A percentile compares a stretch with the other conserved stretches of the same genome.
Conservation (phyloP, 2,329 filamentous ascomycete genomes). For the Sarocladium kiliense region DNA sequence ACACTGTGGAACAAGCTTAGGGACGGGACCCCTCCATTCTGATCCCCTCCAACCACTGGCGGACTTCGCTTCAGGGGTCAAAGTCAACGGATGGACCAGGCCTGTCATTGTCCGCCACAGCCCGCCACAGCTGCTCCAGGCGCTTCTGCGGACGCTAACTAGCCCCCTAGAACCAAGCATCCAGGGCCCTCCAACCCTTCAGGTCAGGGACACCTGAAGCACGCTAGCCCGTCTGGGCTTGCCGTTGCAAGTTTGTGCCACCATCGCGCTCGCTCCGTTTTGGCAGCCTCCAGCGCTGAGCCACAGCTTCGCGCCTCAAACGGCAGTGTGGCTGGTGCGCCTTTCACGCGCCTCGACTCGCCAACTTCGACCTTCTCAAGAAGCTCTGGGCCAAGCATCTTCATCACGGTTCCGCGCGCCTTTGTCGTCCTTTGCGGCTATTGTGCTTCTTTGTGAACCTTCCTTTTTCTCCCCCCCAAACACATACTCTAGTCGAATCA, state of each 20-base stretch:
- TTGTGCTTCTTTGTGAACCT: background rate
- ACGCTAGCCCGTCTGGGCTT: conserved; percentile 18
- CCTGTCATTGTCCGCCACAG: background rate
- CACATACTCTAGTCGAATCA: too few species aligned
- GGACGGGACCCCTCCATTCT: conserved; percentile 3
- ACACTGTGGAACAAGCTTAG: background rate
- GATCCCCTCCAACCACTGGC: background rate
- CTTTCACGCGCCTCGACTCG: background rate
- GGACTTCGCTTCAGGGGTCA: background rate
- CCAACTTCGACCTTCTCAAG: background rate
- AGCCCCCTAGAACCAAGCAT: background rate
- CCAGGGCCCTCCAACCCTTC: background rate
- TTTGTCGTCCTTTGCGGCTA: background rate
- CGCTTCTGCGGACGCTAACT: background rate
- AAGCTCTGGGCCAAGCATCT: background rate
- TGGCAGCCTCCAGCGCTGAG: background rate
- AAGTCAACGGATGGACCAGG: too few species aligned
- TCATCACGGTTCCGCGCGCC: background rate
- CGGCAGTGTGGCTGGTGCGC: background rate
- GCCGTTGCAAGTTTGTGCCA: conserved; percentile 7
- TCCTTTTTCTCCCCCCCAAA: background rate
- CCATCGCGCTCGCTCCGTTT: background rate
- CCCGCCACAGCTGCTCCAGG: background rate
- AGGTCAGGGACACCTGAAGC: conserved; percentile 17
- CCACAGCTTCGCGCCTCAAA: background rate